A percentile compares a stretch with the other conserved stretches of the same genome.
Evolutionary conservation across 2,329 filamentous ascomycete species (phyloP).

Genomic region (Alternaria hordeiaustralica): DNA sequence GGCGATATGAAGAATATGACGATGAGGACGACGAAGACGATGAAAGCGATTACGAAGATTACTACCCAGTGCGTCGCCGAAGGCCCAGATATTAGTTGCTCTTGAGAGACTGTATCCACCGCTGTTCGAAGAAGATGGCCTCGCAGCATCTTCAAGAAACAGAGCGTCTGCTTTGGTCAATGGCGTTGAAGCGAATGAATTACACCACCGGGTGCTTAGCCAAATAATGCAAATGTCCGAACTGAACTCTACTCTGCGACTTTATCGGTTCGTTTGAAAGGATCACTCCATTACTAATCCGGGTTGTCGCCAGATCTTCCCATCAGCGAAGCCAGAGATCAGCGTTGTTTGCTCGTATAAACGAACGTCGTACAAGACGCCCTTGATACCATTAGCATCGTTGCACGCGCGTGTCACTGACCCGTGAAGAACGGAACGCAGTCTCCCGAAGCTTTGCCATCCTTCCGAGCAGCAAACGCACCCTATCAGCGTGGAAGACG

Average conservation of each 20-base stretch:
- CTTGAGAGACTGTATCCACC: background rate
- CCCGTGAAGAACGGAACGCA: background rate
- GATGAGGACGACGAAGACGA: constrained; percentile 14
- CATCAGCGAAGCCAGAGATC: background rate
- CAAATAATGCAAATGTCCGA: background rate
- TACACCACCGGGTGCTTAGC: background rate
- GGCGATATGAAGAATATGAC: constrained; percentile 19
- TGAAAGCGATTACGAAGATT: constrained; percentile 1
- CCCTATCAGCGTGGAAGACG: background rate
- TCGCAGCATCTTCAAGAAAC: background rate
- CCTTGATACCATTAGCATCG: background rate
- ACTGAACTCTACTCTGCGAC: background rate
- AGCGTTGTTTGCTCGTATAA: background rate
- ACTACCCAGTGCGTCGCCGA: background rate
- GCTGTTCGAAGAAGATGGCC: background rate
- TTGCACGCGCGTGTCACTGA: background rate
- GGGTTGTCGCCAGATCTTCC: background rate
- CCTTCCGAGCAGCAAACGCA: background rate
- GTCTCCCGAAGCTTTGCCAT: background rate
- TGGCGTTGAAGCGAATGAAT: background rate
- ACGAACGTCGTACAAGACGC: background rate
- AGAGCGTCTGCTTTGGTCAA: background rate
- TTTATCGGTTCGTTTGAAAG: background rate
- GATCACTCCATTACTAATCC: background rate
- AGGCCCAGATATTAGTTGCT: background rate